Percentiles rank a stretch among this genome's conserved stretches.
These are phyloP conservation scores for Verticillium longisporum DNA, from an alignment of 2,329 filamentous ascomycete genomes.

Conservation along the genomic window DNA sequence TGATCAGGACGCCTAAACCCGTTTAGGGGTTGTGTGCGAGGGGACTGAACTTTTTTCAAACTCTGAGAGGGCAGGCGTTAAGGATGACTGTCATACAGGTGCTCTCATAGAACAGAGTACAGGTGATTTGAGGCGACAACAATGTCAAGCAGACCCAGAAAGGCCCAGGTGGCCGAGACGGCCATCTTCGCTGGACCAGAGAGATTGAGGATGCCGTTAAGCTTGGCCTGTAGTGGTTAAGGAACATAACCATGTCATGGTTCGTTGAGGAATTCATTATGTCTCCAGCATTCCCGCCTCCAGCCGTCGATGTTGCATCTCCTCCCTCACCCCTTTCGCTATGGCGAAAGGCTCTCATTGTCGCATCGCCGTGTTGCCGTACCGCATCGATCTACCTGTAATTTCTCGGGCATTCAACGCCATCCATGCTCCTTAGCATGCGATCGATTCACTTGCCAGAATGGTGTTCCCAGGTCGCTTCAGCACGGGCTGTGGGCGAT, in stretches of 20 bases:
- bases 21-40: not conserved
- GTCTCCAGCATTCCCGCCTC: not conserved
- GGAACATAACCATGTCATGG: too few species aligned
- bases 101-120: too few species aligned
- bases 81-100: too few species aligned
- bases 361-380: not conserved
- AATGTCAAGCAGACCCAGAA: too few species aligned
- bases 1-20: not conserved
- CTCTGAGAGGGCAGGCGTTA: too few species aligned
- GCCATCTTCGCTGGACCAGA: too few species aligned
- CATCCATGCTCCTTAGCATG: not conserved
- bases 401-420: not conserved
- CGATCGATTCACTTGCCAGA: not conserved
- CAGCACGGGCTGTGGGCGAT: constrained; percentile 20
- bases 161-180: too few species aligned
- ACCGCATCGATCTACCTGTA: not conserved
- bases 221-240: too few species aligned
- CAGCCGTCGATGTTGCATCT: not conserved
- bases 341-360: not conserved
- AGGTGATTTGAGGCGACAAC: too few species aligned
- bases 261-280: too few species aligned
- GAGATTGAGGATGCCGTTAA: too few species aligned
- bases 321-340: not conserved
- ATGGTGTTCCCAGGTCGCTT: constrained; percentile 23
- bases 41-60: not conserved